Conservation (phyloP, 73 alveolate genomes). For the Stentor roeselii region DNA sequence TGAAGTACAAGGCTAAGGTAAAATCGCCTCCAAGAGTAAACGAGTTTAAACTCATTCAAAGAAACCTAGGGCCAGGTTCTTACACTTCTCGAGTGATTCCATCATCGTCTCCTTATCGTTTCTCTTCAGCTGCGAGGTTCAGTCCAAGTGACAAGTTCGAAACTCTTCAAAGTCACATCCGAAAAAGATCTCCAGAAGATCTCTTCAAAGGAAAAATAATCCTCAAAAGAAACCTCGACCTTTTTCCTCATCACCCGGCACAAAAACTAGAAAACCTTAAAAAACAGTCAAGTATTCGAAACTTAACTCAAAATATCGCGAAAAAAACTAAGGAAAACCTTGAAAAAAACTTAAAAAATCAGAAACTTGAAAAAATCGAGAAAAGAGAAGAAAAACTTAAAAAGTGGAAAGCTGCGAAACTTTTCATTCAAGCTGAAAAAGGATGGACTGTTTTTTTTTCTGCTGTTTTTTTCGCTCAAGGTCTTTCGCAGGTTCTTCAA, state of each 20-base stretch:
- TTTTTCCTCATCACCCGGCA: background rate
- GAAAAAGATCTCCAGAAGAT: background rate
- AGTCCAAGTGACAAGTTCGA: background rate
- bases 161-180: background rate
- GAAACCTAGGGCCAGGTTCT: conserved; percentile 2
- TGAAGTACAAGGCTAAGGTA: background rate
- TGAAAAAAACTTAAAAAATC: too few relatives aligned
- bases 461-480: background rate
- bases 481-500: background rate
- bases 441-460: background rate
- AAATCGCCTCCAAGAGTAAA: background rate
- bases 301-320: background rate
- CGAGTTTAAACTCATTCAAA: background rate
- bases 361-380: background rate
- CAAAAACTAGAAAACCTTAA: too few relatives aligned
- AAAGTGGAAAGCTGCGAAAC: background rate
- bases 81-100: background rate
- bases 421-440: background rate
- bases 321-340: background rate
- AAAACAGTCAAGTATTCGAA: background rate
- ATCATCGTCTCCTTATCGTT: background rate
- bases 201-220: background rate
- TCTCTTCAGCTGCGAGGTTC: background rate
- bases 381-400: background rate
- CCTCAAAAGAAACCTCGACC: background rate